A percentile compares a stretch with the other conserved stretches of the same genome.
Evolutionary conservation across 441 rosid genomes (phyloP).

Genomic region (Geranium incanum): DNA sequence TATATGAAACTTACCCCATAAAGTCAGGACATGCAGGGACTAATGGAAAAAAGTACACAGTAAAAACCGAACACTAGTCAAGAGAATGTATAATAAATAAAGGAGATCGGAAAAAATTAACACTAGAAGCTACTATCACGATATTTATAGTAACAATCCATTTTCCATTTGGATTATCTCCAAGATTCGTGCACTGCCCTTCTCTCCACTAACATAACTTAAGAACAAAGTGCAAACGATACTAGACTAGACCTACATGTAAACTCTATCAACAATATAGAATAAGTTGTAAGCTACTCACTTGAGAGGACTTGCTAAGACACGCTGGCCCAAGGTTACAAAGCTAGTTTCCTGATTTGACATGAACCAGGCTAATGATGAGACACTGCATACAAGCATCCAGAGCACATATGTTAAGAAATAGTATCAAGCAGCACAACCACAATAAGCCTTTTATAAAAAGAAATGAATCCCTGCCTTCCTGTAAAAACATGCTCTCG

Average conservation of each 20-base stretch:
- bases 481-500: conserved; percentile 97
- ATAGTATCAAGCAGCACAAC: conserved; percentile 18
- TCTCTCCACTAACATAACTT: neutral
- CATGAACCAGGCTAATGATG: conserved; percentile 94
- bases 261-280: conserved; percentile 9
- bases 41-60: neutral
- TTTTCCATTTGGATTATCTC: neutral
- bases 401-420: conserved; percentile 4
- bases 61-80: neutral
- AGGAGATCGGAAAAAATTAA: neutral
- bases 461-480: conserved; percentile 40
- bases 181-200: neutral
- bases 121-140: neutral
- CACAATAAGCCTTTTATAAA: neutral
- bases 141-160: neutral
- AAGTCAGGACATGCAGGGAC: neutral
- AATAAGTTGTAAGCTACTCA: conserved; percentile 33
- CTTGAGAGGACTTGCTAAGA: conserved; percentile 91
- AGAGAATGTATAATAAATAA: neutral
- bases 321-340: conserved; percentile 96
- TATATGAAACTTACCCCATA: neutral
- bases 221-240: neutral
- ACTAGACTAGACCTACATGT: neutral
- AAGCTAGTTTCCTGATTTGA: conserved; percentile 94
- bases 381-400: conserved; percentile 55